Evolutionary conservation across 306 rosid species (phyloP), one percentile per base, ranked within the genome.

Genomic region (Quercus agrifolia): DNA sequence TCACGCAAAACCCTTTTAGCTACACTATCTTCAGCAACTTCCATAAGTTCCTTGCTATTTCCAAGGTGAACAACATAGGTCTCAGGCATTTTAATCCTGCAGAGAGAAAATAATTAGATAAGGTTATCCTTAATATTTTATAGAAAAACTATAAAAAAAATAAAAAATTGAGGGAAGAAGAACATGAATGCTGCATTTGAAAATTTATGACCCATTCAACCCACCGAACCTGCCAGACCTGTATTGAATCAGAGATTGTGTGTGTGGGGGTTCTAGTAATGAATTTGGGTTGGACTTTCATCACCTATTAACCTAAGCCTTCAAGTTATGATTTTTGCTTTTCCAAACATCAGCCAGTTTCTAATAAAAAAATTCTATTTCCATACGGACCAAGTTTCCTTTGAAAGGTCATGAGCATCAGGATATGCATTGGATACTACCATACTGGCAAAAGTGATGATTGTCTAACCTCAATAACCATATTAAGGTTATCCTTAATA

Each of bases 1-100:
- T 95, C 99, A 75, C 96, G 93, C 73, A 95, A 93, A 85, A 93
- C 92, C 85, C 96, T 90, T 81, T 91, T 95, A 33, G 98, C 92
- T 27, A 91, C 90, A 86, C 88, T 85, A 81, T 90, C 92, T 80
- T 95, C 99, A 57, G 99, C 96, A 66, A 95, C 92, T 84, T 93
- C 99, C 94, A 88, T 95, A 27, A 95, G 92, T 51, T 95, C 99
- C 84, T 93, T 95, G 91, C 99, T 95, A 91, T 95, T 95, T 80
- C 99, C 99, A 71, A 93, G 97, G 86, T 93, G 99, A 79, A 95
- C 99, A 66, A 91, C 96, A 88, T 85, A 86, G 61, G 99, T 91
- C 76, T 91, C 83, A 63, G 98, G 98, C 99, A 95, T 93, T 82
- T 80, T 83, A 77, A 93, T 93, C 85, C 99, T 95, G 71, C 15